A percentile compares a stretch with the other conserved stretches of the same genome.
These are phyloP conservation scores for Fistulifera pelliculosa DNA, from an alignment of 108 stramenopile species.

Conservation along the genomic window DNA sequence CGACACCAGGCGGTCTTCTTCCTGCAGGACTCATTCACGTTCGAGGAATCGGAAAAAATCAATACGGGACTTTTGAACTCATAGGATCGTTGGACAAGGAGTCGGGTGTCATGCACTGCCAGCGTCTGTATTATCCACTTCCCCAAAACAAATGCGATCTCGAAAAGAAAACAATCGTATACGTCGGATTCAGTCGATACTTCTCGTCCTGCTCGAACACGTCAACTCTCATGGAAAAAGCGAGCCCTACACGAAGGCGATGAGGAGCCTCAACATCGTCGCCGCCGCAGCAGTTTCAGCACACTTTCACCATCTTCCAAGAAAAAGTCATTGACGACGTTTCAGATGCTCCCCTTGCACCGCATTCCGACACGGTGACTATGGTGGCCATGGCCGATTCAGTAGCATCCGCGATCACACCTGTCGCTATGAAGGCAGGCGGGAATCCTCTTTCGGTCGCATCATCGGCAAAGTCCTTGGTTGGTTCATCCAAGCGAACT, in stretches of 20 bases:
- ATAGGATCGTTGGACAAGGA: slow-evolving; percentile 49
- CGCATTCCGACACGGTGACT: not conserved
- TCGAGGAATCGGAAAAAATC: slow-evolving; percentile 65
- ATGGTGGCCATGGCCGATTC: slow-evolving; percentile 1
- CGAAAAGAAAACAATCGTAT: not conserved
- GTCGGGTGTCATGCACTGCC: slow-evolving; percentile 43
- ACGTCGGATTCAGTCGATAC: too few relatives aligned
- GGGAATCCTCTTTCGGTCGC: too few relatives aligned
- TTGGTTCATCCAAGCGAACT: too few relatives aligned
- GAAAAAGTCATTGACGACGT: slow-evolving; percentile 1
- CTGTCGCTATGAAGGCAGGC: not conserved
- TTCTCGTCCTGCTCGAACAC: slow-evolving; percentile 10
- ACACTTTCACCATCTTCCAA: slow-evolving; percentile 19
- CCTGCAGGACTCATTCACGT: slow-evolving; percentile 42
- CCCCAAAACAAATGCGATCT: not conserved
- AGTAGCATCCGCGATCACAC: not conserved
- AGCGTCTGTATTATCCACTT: slow-evolving; percentile 56
- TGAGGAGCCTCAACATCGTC: slow-evolving; percentile 4
- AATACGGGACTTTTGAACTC: slow-evolving; percentile 79
- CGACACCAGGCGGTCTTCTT: slow-evolving; percentile 3
- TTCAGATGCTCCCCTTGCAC: not conserved
- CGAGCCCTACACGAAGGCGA: slow-evolving; percentile 6
- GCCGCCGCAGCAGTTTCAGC: slow-evolving; percentile 9
- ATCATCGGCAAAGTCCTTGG: too few relatives aligned
- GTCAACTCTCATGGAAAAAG: slow-evolving; percentile 16